Percentiles rank a stretch among this genome's conserved stretches.
phyloP scores from a whole-genome alignment of 441 rosid genomes.

The Hypseocharis bilobata region DNA sequence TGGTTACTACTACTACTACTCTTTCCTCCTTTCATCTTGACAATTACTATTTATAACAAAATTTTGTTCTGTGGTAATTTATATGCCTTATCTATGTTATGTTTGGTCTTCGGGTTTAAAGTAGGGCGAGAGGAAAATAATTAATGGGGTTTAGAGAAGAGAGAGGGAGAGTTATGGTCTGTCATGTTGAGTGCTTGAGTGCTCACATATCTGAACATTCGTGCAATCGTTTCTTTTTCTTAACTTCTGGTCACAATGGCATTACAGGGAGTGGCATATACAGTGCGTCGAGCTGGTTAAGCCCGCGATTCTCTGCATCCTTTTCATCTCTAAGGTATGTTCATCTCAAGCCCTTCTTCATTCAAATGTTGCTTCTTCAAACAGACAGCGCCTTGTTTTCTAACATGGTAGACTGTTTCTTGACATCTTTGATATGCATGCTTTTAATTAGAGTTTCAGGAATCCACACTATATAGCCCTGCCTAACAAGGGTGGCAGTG shows the following conservation, averaged over 20 bases:
- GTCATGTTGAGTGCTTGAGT: neutral
- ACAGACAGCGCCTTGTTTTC: neutral
- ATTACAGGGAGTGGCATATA: constrained; percentile 19
- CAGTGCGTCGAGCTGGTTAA: neutral
- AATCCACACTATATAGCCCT: neutral
- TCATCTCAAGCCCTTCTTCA: neutral
- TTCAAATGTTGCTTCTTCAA: constrained; percentile 5
- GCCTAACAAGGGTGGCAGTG: neutral
- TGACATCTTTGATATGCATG: neutral
- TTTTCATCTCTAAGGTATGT: constrained; percentile 15
- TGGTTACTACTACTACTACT: too few relatives aligned
- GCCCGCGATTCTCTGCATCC: neutral
- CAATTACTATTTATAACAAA: too few relatives aligned
- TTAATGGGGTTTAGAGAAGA: neutral
- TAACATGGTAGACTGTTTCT: too few relatives aligned
- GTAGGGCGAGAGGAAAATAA: neutral
- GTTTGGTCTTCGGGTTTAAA: neutral
- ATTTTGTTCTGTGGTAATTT: neutral
- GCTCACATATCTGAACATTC: neutral
- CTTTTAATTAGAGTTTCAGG: neutral
- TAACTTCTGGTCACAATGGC: constrained; percentile 15
- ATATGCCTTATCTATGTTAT: neutral
- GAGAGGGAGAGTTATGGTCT: neutral
- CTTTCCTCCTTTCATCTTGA: too few relatives aligned
- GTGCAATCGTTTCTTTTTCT: neutral